A percentile compares a stretch with the other conserved stretches of the same genome.
These are phyloP conservation scores for Piper longum DNA, from an alignment of 164 flowering plant species.

Conservation along the genomic window DNA sequence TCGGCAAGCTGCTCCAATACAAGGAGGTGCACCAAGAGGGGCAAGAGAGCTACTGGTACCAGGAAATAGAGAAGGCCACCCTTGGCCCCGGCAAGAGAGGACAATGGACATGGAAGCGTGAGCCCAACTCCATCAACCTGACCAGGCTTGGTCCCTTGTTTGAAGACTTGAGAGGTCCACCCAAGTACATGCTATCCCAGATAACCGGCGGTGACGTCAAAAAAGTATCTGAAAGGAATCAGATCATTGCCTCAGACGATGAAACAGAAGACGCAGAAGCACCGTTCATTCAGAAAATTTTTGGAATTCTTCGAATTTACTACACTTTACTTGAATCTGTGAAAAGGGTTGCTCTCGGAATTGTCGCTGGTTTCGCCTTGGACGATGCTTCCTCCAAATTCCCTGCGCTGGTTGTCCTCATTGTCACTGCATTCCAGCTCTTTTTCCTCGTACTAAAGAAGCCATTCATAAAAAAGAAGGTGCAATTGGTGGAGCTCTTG, in stretches of 20 bases:
- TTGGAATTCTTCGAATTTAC: constrained; percentile 85
- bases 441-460: constrained; percentile 85
- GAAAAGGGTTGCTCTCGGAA: constrained; percentile 51
- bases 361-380: constrained; percentile 45
- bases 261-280: constrained; percentile 99
- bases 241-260: constrained; percentile 83
- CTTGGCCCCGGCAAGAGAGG: constrained; percentile 96
- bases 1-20: constrained; percentile 80
- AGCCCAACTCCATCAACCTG: constrained; percentile 29
- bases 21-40: constrained; percentile 92
- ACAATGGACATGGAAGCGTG: constrained; percentile 90
- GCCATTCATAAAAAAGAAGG: constrained; percentile 85
- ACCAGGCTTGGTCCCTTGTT: constrained; percentile 64
- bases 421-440: constrained; percentile 73
- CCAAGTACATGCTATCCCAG: constrained; percentile 91
- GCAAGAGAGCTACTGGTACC: constrained; percentile 64
- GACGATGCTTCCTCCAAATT: constrained; percentile 29
- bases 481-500: constrained; percentile 78
- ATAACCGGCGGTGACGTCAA: constrained; percentile 31
- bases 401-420: constrained; percentile 35
- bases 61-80: constrained; percentile 58
- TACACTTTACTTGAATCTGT: constrained; percentile 57
- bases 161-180: constrained; percentile 91
- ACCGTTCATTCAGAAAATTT: constrained; percentile 73
- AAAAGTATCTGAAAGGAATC: constrained; percentile 33